Evolutionary conservation across 169 alveolate genomes (phyloP).

Genomic region (Plasmodium adleri): DNA sequence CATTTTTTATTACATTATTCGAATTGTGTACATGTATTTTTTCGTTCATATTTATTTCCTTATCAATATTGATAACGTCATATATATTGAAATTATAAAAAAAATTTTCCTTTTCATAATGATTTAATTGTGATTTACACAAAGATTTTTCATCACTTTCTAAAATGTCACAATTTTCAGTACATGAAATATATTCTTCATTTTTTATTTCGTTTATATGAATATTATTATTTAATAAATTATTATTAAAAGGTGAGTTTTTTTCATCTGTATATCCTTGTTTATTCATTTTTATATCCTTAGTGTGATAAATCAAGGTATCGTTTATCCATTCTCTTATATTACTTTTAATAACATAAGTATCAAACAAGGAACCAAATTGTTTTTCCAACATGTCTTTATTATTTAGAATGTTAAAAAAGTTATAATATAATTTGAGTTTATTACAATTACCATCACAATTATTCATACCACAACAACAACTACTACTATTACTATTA

Average conservation of each 20-base stretch:
- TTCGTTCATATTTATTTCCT: neutral
- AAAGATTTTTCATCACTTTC: neutral
- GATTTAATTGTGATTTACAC: neutral
- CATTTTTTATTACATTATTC: neutral
- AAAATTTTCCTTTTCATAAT: neutral
- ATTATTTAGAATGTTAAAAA: conserved; percentile 20
- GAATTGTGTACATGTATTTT: neutral
- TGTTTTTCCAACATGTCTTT: neutral
- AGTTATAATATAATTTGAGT: conserved; percentile 1
- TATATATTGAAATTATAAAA: neutral
- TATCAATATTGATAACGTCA: neutral
- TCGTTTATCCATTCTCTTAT: conserved; percentile 1
- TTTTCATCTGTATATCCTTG: neutral
- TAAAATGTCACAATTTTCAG: neutral
- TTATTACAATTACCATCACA: neutral
- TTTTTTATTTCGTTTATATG: neutral
- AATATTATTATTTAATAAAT: neutral
- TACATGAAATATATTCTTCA: neutral
- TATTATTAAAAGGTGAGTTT: neutral
- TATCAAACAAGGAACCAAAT: neutral
- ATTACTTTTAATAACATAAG: neutral
- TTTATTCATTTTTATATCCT: neutral
- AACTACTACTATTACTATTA: too few relatives aligned
- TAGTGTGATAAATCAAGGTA: neutral
- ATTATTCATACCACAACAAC: too few relatives aligned